Evolutionary conservation across 1,284 basidiomycete species (phyloP).

Genomic region (Phellopilus nigrolimitatus): DNA sequence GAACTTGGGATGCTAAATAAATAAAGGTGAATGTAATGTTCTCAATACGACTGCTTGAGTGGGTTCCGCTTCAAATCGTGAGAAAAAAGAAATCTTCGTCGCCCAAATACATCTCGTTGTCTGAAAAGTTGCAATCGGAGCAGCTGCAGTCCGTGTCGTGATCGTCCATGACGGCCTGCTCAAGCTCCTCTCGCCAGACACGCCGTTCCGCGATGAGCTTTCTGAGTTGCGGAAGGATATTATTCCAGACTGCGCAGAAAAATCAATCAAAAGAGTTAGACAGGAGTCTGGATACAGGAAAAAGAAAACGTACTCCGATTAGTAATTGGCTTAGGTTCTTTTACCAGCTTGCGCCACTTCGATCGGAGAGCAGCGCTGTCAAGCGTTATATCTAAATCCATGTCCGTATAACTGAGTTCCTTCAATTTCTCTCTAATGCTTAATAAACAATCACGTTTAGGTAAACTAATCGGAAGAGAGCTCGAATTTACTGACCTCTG

Average conservation of each 20-base stretch:
- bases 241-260: conserved; percentile 1
- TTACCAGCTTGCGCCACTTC: conserved; percentile 5
- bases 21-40: too few species aligned
- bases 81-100: too few species aligned
- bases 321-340: conserved; percentile 1
- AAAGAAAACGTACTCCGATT: not conserved
- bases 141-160: too few species aligned
- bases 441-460: not conserved
- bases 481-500: too few species aligned
- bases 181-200: not conserved
- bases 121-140: too few species aligned
- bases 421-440: not conserved
- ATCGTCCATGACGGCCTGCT: not conserved
- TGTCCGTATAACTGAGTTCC: not conserved
- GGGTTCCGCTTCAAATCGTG: too few species aligned
- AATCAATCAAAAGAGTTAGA: not conserved
- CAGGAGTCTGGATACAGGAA: not conserved
- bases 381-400: not conserved
- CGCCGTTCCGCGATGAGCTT: not conserved
- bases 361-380: not conserved
- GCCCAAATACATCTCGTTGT: too few species aligned
- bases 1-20: too few species aligned
- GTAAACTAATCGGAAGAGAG: too few species aligned
- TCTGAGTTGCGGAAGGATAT: not conserved
- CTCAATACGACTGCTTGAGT: too few species aligned